Conservation (phyloP, 352 stramenopile species). For the Pythium angustatum region DNA sequence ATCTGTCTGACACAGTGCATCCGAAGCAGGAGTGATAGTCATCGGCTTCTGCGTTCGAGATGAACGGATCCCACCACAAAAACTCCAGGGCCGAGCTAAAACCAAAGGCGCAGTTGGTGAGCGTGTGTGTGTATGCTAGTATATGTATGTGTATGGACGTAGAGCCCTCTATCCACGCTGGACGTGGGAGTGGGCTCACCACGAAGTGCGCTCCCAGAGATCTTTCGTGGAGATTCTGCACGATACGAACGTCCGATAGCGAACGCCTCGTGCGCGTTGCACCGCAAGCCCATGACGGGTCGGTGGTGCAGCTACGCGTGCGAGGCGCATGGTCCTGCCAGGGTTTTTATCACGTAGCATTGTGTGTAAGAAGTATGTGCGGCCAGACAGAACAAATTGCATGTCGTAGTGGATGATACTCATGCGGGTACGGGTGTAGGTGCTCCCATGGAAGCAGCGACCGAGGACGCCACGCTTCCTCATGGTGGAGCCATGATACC, state of each 20-base stretch:
- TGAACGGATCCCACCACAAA: too few relatives aligned
- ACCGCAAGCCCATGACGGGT: too few relatives aligned
- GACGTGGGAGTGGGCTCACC: background rate
- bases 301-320: too few relatives aligned
- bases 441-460: background rate
- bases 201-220: constrained; percentile 42
- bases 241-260: constrained; percentile 78
- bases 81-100: background rate
- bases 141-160: constrained; percentile 9
- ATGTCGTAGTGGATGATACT: constrained; percentile 3
- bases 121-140: background rate
- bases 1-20: constrained; percentile 16
- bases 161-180: constrained; percentile 9
- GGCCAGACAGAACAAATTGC: constrained; percentile 49
- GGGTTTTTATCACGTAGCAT: constrained; percentile 89
- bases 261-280: too few relatives aligned
- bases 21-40: background rate
- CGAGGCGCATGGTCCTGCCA: constrained; percentile 59
- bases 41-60: background rate
- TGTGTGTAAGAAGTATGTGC: constrained; percentile 88
- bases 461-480: background rate
- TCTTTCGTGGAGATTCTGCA: constrained; percentile 39
- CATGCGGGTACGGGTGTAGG: background rate
- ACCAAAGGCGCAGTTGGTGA: background rate
- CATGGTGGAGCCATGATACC: background rate